Base-by-base conservation (phyloP, 2,329 filamentous ascomycete species). In the Pseudocercospora cruenta region DNA sequence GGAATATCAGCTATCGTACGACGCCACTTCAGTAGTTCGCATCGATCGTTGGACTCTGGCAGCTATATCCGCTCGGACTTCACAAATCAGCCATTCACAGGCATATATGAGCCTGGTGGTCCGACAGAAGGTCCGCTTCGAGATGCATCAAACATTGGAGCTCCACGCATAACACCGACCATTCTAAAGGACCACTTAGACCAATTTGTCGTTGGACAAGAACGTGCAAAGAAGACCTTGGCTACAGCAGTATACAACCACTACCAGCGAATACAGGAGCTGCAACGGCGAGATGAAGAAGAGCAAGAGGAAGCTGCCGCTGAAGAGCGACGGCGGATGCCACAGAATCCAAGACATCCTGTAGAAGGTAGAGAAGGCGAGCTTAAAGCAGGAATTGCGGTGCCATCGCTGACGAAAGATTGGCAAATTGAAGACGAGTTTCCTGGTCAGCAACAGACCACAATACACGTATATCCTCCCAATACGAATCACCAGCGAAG, bases 231-330 rank as follows among this genome's bases (percentile, higher is more conserved):
- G 84, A 96, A 96, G 79, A 92, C 94, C 14, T 88, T 98, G 69
- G 95, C 93, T 70, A 90, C 94, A 3, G 93, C 94, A 6, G 91
- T 99, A 28, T 97, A 96, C 82, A 97, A 98, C 76, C 95, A 99
- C 78, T 97, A 98, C 77, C 93, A 97, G 79, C 88, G 92, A 55
- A 87, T 97, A 66, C 89, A 94, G 73, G 89, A 91, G 78, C 75
- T 90, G 24, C 86, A 93, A 74, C 85, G 93, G 58, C 88, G 90
- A 66, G 88, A 95, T 70, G 88, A 94, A 62, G 93, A 97, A 73
- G 88, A 92, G 51, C 90, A 93, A 68, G 91, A 91, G 79, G 76
- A 88, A 58, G 82, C 90, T 74, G 87, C 91, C 49, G 91, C 93
- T 76, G 86, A 88, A 67, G 88, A 90, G 75, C 84, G 90, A 64